Evolutionary conservation across 1,139 yeast species (phyloP).

Genomic region (Saccharomyces hybrid): DNA sequence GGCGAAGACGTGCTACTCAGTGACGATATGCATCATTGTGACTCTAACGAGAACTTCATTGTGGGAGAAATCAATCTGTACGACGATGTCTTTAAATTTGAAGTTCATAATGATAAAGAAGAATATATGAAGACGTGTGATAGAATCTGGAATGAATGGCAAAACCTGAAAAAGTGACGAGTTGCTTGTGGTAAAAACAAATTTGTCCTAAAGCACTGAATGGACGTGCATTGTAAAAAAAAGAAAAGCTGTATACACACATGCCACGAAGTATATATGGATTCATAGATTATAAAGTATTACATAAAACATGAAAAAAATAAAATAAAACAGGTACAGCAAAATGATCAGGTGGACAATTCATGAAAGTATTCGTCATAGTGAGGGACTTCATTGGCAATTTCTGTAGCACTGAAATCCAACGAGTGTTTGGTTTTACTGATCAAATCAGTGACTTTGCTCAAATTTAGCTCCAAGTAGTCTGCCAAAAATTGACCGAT

Average conservation of each 20-base stretch:
- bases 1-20: background rate
- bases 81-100: background rate
- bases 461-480: slow-evolving; percentile 49
- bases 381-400: background rate
- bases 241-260: no score
- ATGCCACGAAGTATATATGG: background rate
- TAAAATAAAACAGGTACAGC: background rate
- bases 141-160: background rate
- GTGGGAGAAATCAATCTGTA: background rate
- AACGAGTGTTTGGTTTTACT: slow-evolving; percentile 37
- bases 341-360: slow-evolving; percentile 1
- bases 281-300: background rate
- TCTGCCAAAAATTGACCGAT: slow-evolving; percentile 64
- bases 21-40: background rate
- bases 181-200: no score
- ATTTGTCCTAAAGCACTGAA: no score
- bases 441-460: slow-evolving; percentile 43
- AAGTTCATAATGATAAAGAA: background rate
- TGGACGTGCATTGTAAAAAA: no score
- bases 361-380: slow-evolving; percentile 12
- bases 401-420: slow-evolving; percentile 1
- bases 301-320: background rate
- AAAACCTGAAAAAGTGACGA: background rate
- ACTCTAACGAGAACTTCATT: background rate
- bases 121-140: background rate